A percentile compares a stretch with the other conserved stretches of the same genome.
phyloP scores from a whole-genome alignment of 1,284 basidiomycete genomes.

The Salmacisia buchloeana region DNA sequence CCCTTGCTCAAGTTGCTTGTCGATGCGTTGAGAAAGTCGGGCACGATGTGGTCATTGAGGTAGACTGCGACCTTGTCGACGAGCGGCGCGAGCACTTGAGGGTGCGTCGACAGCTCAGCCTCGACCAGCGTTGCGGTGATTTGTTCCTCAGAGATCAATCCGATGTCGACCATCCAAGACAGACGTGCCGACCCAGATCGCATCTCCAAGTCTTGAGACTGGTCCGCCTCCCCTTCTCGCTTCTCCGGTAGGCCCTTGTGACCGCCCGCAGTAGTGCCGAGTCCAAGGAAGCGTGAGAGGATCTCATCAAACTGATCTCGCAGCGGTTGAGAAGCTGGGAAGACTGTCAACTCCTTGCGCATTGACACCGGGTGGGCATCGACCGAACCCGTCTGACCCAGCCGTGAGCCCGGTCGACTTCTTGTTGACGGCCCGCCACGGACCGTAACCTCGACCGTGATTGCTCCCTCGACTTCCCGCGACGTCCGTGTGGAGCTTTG shows the following conservation, averaged over 20 bases:
- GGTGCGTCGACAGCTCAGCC: constrained; percentile 27
- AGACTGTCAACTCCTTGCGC: constrained; percentile 21
- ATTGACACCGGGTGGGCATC: too few relatives aligned
- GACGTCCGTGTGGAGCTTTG: background rate
- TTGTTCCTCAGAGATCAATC: constrained; percentile 24
- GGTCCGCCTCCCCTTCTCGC: constrained; percentile 4
- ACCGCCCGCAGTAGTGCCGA: constrained; percentile 7
- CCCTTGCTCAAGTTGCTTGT: constrained; percentile 27
- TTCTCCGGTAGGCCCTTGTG: constrained; percentile 7
- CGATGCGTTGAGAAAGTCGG: constrained; percentile 30
- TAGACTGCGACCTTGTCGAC: constrained; percentile 25
- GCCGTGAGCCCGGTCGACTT: too few relatives aligned
- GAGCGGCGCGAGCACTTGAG: constrained; percentile 27
- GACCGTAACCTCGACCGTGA: constrained; percentile 15
- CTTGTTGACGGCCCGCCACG: too few relatives aligned
- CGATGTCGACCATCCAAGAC: constrained; percentile 34
- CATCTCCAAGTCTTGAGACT: background rate
- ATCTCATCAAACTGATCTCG: constrained; percentile 26
- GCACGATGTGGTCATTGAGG: constrained; percentile 30
- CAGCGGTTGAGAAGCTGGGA: constrained; percentile 21
- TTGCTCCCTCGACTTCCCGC: constrained; percentile 11
- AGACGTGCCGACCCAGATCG: constrained; percentile 24
- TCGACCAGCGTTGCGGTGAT: constrained; percentile 20
- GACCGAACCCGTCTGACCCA: too few relatives aligned
- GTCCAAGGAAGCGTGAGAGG: constrained; percentile 24